Base-by-base conservation (phyloP, 345 rosid species). In the Murraya paniculata region DNA sequence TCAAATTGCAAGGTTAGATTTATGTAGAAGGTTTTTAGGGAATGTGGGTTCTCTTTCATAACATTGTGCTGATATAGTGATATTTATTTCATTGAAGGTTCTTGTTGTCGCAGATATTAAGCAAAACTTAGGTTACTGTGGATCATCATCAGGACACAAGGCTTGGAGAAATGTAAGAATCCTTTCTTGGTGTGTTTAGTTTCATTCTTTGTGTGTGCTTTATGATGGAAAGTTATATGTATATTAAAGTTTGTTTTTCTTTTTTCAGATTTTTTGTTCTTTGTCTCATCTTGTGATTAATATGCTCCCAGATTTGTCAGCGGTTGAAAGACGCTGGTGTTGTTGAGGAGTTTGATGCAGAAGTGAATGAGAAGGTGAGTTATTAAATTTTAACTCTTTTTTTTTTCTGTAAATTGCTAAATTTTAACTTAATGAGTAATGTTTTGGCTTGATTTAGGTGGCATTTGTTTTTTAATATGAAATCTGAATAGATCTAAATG, bases 71-170 rank as follows among this genome's bases (percentile, higher is more conserved):
- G 57, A 53, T 53, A 4, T 18, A 18, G 57, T 88, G 78, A 84
- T 86, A 66, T 77, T 83, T 78, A 65, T 73, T 76, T 81, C 73
- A 33, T 77, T 89, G 82, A 81, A 94, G 98, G 95, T 90, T 80
- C 94, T 94, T 78, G 94, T 94, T 81, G 87, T 96, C 79, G 84
- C 98, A 77, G 98, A 96, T 88, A 80, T 96, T 70, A 96, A 96
- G 85, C 87, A 78, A 53, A 89, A 85, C 84, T 95, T 96, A 78
- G 98, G 97, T 75, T 94, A 96, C 78, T 75, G 70, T 45, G 91
- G 97, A 83, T 78, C 87, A 61, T 73, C 77, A 58, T 50, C 83
- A 27, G 91, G 91, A 60, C 95, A 94, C 78, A 90, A 84, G 83
- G 89, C 94, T 79, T 96, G 98, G 99, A 92, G 95, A 89, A 84